Percentiles rank a stretch among this genome's conserved stretches.
phyloP scores from a whole-genome alignment of 2,329 filamentous ascomycete species.

The Monosporascus sp. region DNA sequence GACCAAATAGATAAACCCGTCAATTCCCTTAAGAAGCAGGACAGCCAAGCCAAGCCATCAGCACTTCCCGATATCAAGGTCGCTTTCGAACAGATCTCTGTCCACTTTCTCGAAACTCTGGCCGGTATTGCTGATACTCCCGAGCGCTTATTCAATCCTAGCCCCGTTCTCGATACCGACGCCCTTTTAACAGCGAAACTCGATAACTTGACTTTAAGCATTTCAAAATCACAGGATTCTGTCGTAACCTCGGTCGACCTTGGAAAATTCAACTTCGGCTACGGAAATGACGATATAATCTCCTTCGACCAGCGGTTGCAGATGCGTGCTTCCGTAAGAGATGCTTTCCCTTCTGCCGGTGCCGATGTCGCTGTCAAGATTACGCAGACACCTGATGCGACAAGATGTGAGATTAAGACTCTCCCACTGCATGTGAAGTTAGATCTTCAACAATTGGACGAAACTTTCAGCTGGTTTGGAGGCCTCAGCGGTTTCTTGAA shows the following conservation, averaged over 20 bases:
- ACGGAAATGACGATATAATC: constrained; percentile 56
- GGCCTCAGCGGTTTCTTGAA: constrained; percentile 88
- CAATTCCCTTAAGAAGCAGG: constrained; percentile 3
- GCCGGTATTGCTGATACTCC: constrained; percentile 46
- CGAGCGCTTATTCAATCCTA: constrained; percentile 38
- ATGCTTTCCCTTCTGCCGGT: constrained; percentile 51
- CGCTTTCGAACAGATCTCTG: constrained; percentile 41
- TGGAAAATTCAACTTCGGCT: constrained; percentile 57
- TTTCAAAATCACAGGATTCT: constrained; percentile 22
- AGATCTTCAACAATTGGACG: constrained; percentile 76
- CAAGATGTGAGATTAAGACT: constrained; percentile 62
- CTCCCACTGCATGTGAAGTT: constrained; percentile 71
- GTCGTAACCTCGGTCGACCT: constrained; percentile 39
- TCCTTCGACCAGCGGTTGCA: constrained; percentile 55
- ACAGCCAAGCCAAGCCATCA: constrained; percentile 12
- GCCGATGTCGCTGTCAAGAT: constrained; percentile 54
- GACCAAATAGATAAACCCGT: constrained; percentile 12
- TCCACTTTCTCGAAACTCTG: constrained; percentile 52
- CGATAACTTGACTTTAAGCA: constrained; percentile 34
- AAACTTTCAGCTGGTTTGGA: constrained; percentile 83
- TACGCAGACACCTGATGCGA: constrained; percentile 37
- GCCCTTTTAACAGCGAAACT: constrained; percentile 48
- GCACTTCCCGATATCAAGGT: constrained; percentile 38
- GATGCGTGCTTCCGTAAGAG: constrained; percentile 54
- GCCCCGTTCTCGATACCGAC: constrained; percentile 38